phyloP scores from a whole-genome alignment of 208 protist genomes.

The Leishmania lainsoni region DNA sequence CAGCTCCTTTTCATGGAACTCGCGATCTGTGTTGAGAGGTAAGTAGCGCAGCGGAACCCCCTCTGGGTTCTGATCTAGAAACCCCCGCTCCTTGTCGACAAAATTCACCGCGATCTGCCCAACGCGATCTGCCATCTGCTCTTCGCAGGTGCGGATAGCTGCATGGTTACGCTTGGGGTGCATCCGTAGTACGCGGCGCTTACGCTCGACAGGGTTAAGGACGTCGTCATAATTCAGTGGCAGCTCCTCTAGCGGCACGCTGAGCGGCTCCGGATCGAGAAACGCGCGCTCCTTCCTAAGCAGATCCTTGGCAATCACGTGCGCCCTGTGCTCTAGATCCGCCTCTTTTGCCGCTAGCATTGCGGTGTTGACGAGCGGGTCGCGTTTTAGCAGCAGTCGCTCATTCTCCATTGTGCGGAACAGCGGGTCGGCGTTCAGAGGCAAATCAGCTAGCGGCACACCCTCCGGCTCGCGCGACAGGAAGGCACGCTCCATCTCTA shows the following conservation, averaged over 20 bases:
- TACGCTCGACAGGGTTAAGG: conserved; percentile 70
- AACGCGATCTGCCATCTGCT: conserved; percentile 69
- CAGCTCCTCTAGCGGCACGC: conserved; percentile 78
- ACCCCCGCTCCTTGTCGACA: conserved; percentile 69
- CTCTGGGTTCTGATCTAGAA: conserved; percentile 77
- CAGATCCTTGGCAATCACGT: conserved; percentile 55
- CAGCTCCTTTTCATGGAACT: conserved; percentile 73
- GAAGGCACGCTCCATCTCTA: conserved; percentile 64
- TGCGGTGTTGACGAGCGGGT: conserved; percentile 38
- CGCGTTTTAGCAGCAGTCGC: conserved; percentile 64
- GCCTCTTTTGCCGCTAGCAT: conserved; percentile 40
- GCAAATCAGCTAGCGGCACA: conserved; percentile 63
- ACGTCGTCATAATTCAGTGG: conserved; percentile 73
- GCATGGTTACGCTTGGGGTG: conserved; percentile 59
- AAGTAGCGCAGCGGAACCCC: conserved; percentile 78
- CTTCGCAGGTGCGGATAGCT: conserved; percentile 56
- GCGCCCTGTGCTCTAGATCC: conserved; percentile 52
- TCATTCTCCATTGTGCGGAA: conserved; percentile 56
- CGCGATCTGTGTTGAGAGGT: conserved; percentile 63
- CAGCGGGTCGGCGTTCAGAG: conserved; percentile 56
- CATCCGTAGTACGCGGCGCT: conserved; percentile 46
- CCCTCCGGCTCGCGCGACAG: conserved; percentile 71
- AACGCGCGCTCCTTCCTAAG: conserved; percentile 80
- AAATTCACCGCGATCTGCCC: conserved; percentile 68
- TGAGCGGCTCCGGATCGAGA: conserved; percentile 83